Evolutionary conservation across 192 early-diverging fungal genomes (phyloP).

Genomic region (Podila clonocystis): DNA sequence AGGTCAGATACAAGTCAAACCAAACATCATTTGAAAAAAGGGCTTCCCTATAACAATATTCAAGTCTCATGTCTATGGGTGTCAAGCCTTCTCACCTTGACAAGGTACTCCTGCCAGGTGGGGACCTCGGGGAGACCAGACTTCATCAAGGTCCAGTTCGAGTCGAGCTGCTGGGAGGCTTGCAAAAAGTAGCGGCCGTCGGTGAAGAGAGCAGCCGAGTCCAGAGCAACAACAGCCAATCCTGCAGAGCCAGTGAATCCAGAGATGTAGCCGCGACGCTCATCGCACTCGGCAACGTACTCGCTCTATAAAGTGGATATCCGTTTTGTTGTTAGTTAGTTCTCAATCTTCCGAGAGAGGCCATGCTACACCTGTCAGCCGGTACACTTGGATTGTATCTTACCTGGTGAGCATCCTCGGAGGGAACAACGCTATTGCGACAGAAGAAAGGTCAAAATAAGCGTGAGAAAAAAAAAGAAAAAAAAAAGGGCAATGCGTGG

Average conservation of each 20-base stretch:
- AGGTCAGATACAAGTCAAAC: background rate
- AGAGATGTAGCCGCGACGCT: conserved; percentile 89
- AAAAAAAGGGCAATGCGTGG: conserved; percentile 6
- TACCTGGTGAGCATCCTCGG: conserved; percentile 97
- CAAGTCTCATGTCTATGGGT: too few species aligned
- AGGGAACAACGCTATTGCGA: conserved; percentile 79
- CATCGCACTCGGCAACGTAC: conserved; percentile 92
- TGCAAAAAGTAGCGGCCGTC: conserved; percentile 99
- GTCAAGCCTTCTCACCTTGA: conserved; percentile 57
- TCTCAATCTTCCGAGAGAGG: background rate
- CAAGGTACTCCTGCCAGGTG: conserved; percentile 89
- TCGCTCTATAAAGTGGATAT: conserved; percentile 73
- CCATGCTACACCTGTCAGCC: too few species aligned
- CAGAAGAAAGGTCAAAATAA: background rate
- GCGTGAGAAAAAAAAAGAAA: conserved; percentile 52
- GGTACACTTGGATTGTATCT: background rate
- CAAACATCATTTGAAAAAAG: background rate
- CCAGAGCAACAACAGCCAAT: conserved; percentile 84
- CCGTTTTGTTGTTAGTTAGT: background rate
- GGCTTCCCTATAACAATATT: background rate
- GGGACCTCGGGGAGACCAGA: conserved; percentile 87
- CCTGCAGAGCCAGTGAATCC: conserved; percentile 99
- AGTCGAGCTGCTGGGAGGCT: conserved; percentile 90
- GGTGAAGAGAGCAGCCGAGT: conserved; percentile 90
- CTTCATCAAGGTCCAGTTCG: conserved; percentile 96